These are phyloP conservation scores for Exophiala aquamarina DNA, from an alignment of 2,329 filamentous ascomycete genomes.

Conservation along the genomic window DNA sequence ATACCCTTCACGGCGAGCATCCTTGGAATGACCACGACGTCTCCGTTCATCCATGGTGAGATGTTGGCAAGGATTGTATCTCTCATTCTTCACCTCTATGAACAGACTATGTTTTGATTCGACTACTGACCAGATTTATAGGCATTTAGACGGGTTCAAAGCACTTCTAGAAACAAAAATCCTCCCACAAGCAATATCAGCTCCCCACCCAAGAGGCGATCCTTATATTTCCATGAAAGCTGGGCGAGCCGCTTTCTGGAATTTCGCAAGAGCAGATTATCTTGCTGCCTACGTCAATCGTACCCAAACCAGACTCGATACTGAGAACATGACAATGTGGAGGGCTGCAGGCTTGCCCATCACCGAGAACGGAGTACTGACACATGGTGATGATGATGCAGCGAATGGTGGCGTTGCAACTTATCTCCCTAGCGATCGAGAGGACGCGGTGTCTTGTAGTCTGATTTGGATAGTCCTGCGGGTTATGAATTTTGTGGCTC, in stretches of 20 bases:
- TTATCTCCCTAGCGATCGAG: slow-evolving; percentile 37
- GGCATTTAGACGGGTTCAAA: slow-evolving; percentile 65
- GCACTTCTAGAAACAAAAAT: slow-evolving; percentile 52
- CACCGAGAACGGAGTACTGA: slow-evolving; percentile 43
- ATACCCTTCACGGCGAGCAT: no score
- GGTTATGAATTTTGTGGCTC: slow-evolving; percentile 62
- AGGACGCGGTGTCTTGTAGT: slow-evolving; percentile 65
- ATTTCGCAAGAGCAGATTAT: slow-evolving; percentile 66
- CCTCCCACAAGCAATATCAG: slow-evolving; percentile 38
- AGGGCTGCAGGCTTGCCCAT: slow-evolving; percentile 62
- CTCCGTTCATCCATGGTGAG: no score
- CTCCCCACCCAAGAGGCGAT: slow-evolving; percentile 14
- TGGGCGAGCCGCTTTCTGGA: slow-evolving; percentile 64
- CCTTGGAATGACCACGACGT: no score
- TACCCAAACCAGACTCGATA: slow-evolving; percentile 60
- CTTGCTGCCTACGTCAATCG: slow-evolving; percentile 65
- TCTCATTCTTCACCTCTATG: no score
- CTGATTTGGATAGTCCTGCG: slow-evolving; percentile 67
- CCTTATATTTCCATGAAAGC: slow-evolving; percentile 50
- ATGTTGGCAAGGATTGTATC: no score
- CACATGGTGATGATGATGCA: slow-evolving; percentile 16
- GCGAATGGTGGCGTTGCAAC: slow-evolving; percentile 12
- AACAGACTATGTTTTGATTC: slow-evolving; percentile 14
- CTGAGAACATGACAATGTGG: slow-evolving; percentile 63
- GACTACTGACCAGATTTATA: slow-evolving; percentile 29